These are phyloP conservation scores for Heterobasidion occidentale DNA, from an alignment of 1,284 basidiomycete species.

Conservation along the genomic window DNA sequence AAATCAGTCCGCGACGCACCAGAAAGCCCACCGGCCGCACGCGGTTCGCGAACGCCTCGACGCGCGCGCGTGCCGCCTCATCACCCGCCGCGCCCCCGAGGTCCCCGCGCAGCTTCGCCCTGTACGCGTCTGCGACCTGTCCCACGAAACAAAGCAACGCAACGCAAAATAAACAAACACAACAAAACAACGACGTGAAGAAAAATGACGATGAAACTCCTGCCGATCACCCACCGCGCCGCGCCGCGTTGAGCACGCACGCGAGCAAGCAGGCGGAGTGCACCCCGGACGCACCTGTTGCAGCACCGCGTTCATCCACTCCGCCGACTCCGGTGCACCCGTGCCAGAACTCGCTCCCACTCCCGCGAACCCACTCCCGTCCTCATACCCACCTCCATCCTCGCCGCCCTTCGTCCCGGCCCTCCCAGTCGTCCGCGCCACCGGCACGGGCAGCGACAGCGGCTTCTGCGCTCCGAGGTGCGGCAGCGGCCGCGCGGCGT, in stretches of 20 bases:
- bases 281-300: constrained; percentile 40
- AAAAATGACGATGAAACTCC: neutral
- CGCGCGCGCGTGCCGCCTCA: constrained; percentile 58
- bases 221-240: neutral
- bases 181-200: neutral
- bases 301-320: constrained; percentile 70
- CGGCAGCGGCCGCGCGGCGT: constrained; percentile 37
- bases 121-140: constrained; percentile 64
- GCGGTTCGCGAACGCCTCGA: constrained; percentile 66
- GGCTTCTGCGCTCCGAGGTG: constrained; percentile 32
- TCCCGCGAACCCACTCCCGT: constrained; percentile 11
- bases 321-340: constrained; percentile 44
- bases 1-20: constrained; percentile 31
- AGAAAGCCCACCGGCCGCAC: constrained; percentile 62
- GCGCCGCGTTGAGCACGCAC: neutral
- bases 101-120: constrained; percentile 60
- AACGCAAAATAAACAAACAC: no score
- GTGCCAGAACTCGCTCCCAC: neutral
- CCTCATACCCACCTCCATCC: neutral
- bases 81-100: constrained; percentile 57
- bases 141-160: neutral
- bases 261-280: neutral
- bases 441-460: constrained; percentile 44
- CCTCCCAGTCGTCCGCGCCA: neutral
- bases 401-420: neutral